Base-by-base conservation (phyloP, 2,329 filamentous ascomycete genomes). In the Diaporthe aspalathi region DNA sequence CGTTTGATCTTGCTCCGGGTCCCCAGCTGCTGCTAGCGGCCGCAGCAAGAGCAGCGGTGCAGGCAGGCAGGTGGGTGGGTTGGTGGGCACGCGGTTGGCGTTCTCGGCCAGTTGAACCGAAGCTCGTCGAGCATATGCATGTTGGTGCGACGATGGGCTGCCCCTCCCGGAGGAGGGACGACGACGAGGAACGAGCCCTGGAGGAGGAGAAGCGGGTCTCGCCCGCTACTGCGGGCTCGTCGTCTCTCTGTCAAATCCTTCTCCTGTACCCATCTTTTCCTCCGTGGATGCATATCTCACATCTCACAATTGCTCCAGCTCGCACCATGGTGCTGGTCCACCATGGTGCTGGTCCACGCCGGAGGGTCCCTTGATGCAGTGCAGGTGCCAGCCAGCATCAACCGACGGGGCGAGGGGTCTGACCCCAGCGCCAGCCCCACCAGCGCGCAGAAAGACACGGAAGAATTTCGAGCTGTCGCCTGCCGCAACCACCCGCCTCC, bases 41-140 rank as follows among this genome's bases (percentile, higher is more conserved):
- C 67, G 67, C 67, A 50, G 67, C 67, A 68, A n/a, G 35, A 38
- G 22, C 67, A 50, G 43, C 50, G 22, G 49, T 47, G 47, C 66
- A 22, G 56, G 54, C 27, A n/a, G n/a, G n/a, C n/a, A n/a, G n/a
- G n/a, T n/a, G n/a, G n/a, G n/a, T n/a, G n/a, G n/a, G n/a, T n/a
- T 29, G 54, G 47, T 43, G 63, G 45, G 40, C 52, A 53, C 53
- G 47, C 57, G 65, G 54, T 68, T 71, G 65, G 65, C 65, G n/a
- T 68, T 54, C 65, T 71, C 70, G 70, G 70, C 63, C 70, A 68
- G 47, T 67, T 52, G 63, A 68, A 68, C 70, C 70, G 70, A 71
- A 68, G 38, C 63, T 53, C 50, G 17, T 47, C 56, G 50, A 60
- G 45, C 53, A 60, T 52, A 60, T 52, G 67, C 45, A 24, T 65